phyloP scores from a whole-genome alignment of 208 protist species.

The Acanthamoeba castellanii region DNA sequence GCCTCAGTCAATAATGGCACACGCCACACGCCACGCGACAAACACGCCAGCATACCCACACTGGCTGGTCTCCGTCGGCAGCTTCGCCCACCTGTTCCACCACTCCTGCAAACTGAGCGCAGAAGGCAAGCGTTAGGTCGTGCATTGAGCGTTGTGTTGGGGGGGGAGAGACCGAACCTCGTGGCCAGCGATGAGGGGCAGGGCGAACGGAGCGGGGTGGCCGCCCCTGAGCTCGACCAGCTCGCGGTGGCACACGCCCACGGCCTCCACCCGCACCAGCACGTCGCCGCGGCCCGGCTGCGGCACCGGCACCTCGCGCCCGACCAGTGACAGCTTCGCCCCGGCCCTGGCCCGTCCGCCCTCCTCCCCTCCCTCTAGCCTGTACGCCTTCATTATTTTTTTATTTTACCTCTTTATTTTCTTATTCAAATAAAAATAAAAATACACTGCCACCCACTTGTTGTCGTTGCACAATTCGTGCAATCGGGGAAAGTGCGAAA shows the following conservation, averaged over 20 bases:
- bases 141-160: not conserved
- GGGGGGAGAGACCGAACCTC: not conserved
- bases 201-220: not conserved
- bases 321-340: not conserved
- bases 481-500: not conserved
- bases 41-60: not conserved
- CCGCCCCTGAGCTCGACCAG: slow-evolving; percentile 49
- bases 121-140: not conserved
- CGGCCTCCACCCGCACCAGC: slow-evolving; percentile 37
- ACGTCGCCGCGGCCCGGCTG: not conserved
- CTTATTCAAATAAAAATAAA: not conserved
- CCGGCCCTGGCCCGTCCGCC: not conserved
- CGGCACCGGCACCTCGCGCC: not conserved
- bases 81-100: not conserved
- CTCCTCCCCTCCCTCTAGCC: not conserved
- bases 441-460: not conserved
- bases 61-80: not conserved
- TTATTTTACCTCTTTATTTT: not conserved
- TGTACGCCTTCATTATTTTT: not conserved
- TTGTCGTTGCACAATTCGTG: not conserved
- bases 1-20: not conserved
- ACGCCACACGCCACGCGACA: not conserved
- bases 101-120: slow-evolving; percentile 6
- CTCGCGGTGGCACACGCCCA: slow-evolving; percentile 56
- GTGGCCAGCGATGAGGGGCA: slow-evolving; percentile 48